Evolutionary conservation across 208 protist species (phyloP), one percentile per base, ranked within the genome.

Genomic region (Trypanosoma melophagium): DNA sequence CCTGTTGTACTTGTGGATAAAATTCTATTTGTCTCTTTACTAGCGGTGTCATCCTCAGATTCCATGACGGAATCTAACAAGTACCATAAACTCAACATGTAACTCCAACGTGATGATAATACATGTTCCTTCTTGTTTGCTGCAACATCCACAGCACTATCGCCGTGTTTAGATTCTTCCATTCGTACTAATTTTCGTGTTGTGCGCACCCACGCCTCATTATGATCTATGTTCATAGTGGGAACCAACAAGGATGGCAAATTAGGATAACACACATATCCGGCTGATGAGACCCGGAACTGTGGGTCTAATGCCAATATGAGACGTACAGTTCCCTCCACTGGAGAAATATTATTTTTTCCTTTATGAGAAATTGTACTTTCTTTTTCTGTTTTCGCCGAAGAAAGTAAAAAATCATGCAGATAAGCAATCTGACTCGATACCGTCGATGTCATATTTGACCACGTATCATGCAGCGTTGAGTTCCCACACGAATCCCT

Each of bases 261-360:
- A 5, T 69, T 69, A 7, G 87, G 83, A 60, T 88, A 93, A 60
- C 81, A 88, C 16, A 90, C 77, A 22, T 64, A 66, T 7, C 79
- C 79, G 16, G 66, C 74, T 13, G 60, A 38, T 0, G 76, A 80
- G n/a, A 93, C 53, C 38, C 79, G 78, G 45, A 93, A 85, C 57
- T 86, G 76, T 3, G 87, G 45, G 45, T 93, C 87, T 3, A 78
- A 57, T 22, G 85, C 70, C 16, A 93, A 68, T 38, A 89, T 44
- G 10, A 77, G 52, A n/a, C 76, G 70, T 22, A 79, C 60, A 25
- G 81, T 79, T 65, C 77, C 84, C 72, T 77, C 56, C 19, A 66
- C 40, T 16, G 14, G 22, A 28, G 28, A 62, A 2, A 40, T 4
- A 42, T 14, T 16, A 64, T 25, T 21, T 50, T 22, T 44, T 3